Evolutionary conservation across 2,329 filamentous ascomycete genomes (phyloP).

Genomic region (Penicillium sp.): DNA sequence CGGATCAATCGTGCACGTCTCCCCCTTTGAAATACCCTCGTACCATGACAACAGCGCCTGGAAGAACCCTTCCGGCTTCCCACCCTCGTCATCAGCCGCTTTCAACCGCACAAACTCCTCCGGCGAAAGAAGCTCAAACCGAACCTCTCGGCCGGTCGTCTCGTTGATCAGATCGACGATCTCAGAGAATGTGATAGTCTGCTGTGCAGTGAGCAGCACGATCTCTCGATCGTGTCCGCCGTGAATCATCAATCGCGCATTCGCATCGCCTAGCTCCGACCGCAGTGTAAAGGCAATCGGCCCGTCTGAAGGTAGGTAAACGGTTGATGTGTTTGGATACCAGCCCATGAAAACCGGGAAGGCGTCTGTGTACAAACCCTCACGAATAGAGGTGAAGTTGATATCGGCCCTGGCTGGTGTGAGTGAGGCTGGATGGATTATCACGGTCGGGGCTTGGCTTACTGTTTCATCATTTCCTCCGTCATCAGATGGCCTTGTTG

Average conservation of each 20-base stretch:
- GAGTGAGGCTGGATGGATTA: background rate
- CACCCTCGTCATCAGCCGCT: conserved; percentile 36
- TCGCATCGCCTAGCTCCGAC: conserved; percentile 57
- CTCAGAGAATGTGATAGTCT: conserved; percentile 36
- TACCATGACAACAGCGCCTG: conserved; percentile 46
- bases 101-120: conserved; percentile 37
- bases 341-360: conserved; percentile 59
- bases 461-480: conserved; percentile 52
- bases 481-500: conserved; percentile 61
- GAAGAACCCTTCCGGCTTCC: conserved; percentile 43
- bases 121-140: conserved; percentile 35
- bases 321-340: conserved; percentile 36
- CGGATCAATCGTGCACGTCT: conserved; percentile 44
- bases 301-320: conserved; percentile 42
- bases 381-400: conserved; percentile 56
- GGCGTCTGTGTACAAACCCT: conserved; percentile 61
- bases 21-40: conserved; percentile 47
- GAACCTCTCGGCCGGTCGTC: conserved; percentile 34
- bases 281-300: conserved; percentile 54
- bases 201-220: conserved; percentile 42
- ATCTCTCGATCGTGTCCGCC: conserved; percentile 39
- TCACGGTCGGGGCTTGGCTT: conserved; percentile 7
- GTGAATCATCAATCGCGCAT: conserved; percentile 51
- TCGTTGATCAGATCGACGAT: conserved; percentile 43
- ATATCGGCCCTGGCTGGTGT: conserved; percentile 37